These are phyloP conservation scores for Jatropha podagrica DNA, from an alignment of 441 rosid species.

Conservation along the genomic window DNA sequence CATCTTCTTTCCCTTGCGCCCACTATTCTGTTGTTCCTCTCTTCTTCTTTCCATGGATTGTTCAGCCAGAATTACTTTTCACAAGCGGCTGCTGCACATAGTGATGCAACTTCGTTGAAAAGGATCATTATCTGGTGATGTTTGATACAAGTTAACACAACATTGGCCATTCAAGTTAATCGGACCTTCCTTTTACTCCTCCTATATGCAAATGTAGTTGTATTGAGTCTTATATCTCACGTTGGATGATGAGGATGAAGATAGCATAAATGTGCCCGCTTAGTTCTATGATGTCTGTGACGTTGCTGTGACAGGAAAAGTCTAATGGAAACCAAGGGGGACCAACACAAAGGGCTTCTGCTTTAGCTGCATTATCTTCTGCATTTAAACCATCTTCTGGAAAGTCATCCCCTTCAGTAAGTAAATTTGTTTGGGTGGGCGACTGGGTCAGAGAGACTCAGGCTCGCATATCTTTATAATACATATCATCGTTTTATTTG, in stretches of 20 bases:
- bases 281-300: constrained; percentile 18
- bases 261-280: background rate
- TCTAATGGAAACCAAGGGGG: constrained; percentile 83
- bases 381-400: constrained; percentile 80
- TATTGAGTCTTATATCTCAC: background rate
- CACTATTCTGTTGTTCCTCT: background rate
- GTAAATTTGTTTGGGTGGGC: constrained; percentile 16
- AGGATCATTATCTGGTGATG: background rate
- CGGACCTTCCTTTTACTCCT: background rate
- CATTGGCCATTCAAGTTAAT: constrained; percentile 3
- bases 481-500: background rate
- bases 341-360: constrained; percentile 98
- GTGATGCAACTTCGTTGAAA: background rate
- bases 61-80: constrained; percentile 4
- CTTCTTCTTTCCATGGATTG: background rate
- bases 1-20: too few relatives aligned
- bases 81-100: background rate
- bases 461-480: background rate
- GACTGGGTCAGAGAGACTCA: background rate
- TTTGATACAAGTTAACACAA: background rate
- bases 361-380: constrained; percentile 91
- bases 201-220: background rate
- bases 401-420: constrained; percentile 48
- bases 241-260: constrained; percentile 1
- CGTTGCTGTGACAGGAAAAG: constrained; percentile 57